Evolutionary conservation across 2,329 filamentous ascomycete species (phyloP).

Genomic region (Pestalotiopsis fici): DNA sequence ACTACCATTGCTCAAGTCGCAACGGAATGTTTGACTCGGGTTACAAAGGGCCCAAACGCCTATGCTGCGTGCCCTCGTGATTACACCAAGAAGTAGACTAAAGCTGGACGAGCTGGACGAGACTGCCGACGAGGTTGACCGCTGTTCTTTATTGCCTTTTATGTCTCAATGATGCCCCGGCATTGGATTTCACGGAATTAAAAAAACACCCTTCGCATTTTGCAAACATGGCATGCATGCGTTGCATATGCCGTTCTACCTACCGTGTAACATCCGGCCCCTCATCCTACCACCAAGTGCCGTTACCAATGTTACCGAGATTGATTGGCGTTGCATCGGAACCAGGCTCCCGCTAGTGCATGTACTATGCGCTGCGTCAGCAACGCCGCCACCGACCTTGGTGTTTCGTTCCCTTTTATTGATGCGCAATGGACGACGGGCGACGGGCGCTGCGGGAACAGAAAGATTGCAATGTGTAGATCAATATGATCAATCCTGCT

Average conservation of each 20-base stretch:
- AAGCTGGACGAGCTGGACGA: background rate
- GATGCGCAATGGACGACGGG: background rate
- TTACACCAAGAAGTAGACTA: background rate
- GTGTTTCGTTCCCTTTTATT: background rate
- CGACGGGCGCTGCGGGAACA: background rate
- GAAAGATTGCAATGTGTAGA: background rate
- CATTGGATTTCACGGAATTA: no score
- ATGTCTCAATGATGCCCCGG: no score
- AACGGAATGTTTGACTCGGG: background rate
- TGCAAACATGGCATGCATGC: no score
- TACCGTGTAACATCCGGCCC: no score
- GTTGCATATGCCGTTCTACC: no score
- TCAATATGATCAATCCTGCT: background rate
- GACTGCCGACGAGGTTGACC: no score
- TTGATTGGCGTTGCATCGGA: background rate
- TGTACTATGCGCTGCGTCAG: background rate
- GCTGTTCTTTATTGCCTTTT: no score
- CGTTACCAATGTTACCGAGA: background rate
- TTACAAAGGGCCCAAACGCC: background rate
- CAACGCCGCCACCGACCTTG: background rate
- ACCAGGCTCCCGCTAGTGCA: constrained; percentile 1
- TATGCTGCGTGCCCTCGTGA: background rate
- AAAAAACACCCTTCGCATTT: no score
- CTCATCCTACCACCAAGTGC: no score
- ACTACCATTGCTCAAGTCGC: background rate